Evolutionary conservation across 805 yeast species (phyloP).

Genomic region (Debaryomyces hansenii): DNA sequence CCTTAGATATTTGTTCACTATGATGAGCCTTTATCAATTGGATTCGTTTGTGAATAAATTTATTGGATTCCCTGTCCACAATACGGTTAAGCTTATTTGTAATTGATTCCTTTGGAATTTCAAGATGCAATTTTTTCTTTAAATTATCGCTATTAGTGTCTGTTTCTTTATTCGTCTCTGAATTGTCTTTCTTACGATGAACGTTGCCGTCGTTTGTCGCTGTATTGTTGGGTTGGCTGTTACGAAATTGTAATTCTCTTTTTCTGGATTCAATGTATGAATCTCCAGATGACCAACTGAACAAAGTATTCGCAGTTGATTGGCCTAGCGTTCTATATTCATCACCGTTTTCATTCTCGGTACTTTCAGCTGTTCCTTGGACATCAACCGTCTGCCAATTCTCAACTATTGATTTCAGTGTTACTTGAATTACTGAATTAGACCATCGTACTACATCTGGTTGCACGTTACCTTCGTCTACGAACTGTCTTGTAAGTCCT

Average conservation of each 20-base stretch:
- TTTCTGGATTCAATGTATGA: constrained; percentile 34
- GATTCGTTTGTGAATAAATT: constrained; percentile 39
- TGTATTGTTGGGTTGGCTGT: neutral
- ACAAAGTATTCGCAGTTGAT: constrained; percentile 25
- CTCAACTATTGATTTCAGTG: constrained; percentile 19
- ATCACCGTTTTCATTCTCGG: constrained; percentile 1
- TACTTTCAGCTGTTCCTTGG: constrained; percentile 6
- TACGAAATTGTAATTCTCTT: constrained; percentile 18
- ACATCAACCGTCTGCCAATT: constrained; percentile 20
- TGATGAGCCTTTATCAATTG: constrained; percentile 39
- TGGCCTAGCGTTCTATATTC: constrained; percentile 2
- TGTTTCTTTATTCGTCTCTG: constrained; percentile 2
- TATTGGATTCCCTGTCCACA: constrained; percentile 37
- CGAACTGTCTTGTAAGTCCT: constrained; percentile 34
- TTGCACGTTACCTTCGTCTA: constrained; percentile 11
- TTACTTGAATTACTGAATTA: constrained; percentile 22
- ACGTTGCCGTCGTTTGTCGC: neutral
- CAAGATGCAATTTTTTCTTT: constrained; percentile 8
- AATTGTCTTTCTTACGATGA: constrained; percentile 4
- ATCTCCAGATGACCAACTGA: constrained; percentile 45
- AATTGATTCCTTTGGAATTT: constrained; percentile 17
- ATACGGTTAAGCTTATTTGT: constrained; percentile 25
- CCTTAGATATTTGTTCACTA: constrained; percentile 33
- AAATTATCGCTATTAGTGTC: constrained; percentile 4
- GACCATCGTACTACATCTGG: constrained; percentile 29